Percentiles rank a stretch among this genome's conserved stretches.
Conservation (phyloP, 129 eudicot species). For the Cynara cardunculus region DNA sequence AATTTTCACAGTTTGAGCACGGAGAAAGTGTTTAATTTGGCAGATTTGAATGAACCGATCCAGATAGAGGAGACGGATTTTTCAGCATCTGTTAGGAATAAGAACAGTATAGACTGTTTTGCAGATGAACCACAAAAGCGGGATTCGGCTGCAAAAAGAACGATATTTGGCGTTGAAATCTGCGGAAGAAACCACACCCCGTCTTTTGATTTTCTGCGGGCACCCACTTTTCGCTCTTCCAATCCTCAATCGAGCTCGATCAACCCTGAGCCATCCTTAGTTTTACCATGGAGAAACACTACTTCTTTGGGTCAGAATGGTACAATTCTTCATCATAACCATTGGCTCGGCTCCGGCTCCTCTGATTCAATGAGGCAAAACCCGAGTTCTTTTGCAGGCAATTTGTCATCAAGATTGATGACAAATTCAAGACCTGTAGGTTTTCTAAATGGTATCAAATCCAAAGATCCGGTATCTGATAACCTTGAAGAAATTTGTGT, state of each 20-base stretch:
- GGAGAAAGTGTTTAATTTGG: conserved; percentile 26
- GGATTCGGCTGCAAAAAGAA: conserved; percentile 44
- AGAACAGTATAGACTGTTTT: not conserved
- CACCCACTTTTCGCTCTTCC: not conserved
- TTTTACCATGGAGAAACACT: conserved; percentile 28
- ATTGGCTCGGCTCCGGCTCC: conserved; percentile 20
- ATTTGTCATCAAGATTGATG: conserved; percentile 7
- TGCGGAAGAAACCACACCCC: conserved; percentile 29
- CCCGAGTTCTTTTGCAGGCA: conserved; percentile 25
- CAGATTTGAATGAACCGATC: conserved; percentile 49
- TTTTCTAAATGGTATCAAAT: conserved; percentile 9
- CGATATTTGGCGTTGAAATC: conserved; percentile 70
- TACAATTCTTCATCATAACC: conserved; percentile 12
- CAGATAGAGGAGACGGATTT: conserved; percentile 22
- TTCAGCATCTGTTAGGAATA: conserved; percentile 22
- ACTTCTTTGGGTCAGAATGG: conserved; percentile 3
- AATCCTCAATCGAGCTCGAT: not conserved
- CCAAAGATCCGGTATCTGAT: conserved; percentile 5
- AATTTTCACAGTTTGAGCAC: not conserved
- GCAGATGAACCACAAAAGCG: conserved; percentile 25
- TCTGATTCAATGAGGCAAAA: conserved; percentile 24
- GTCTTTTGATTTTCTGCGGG: conserved; percentile 1
- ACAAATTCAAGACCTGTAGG: conserved; percentile 15
- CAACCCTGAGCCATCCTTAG: conserved; percentile 6
- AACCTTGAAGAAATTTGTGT: conserved; percentile 5